Base-by-base conservation (phyloP, 768 basidiomycete species). In the Suillus sp. region DNA sequence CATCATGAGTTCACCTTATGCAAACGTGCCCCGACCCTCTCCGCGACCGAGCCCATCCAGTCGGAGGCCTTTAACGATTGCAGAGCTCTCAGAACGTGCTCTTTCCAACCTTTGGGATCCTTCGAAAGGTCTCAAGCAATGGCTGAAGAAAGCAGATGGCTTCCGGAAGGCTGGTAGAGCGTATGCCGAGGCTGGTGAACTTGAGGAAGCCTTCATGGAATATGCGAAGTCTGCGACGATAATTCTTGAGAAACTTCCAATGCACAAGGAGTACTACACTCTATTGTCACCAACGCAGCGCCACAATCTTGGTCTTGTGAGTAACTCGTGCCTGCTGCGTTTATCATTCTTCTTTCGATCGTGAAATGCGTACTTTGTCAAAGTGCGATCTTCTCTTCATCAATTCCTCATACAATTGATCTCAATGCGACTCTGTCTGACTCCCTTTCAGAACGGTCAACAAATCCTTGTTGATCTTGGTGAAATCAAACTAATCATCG, bases 171-270 rank as follows among this genome's bases (percentile, higher is more conserved):
- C 81, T 22, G 89, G 83, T 34, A 84, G 82, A 65, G 76, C 76
- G 27, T 77, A 76, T 67, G 74, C 75, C 1, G 78, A 81, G 40
- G 75, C 77, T 22, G 82, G 83, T 1, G 86, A 93, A 71, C 77
- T 87, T 55, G 89, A 93, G 71, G 78, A 74, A n/a, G 89, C 88
- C 1, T 93, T 92, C 72, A 79, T 93, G 20, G 81, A 86, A 65
- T 85, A 84, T 57, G 91, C 91, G 3, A 85, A 81, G 64, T 89
- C 91, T 10, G 91, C 91, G 0, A 91, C 89, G 1, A 78, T 93
- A 62, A 89, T 92, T 6, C 83, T 92, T 13, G 91, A 94, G 78
- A 88, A 84, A 66, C 78, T 94, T n/a, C 92, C 92, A 0, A 77
- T 78, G 1, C 92, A 93, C 76, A 78, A 81, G 60, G 87, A 91